Evolutionary conservation across 2,329 filamentous ascomycete genomes (phyloP).

Genomic region (Pseudofabraea citricarpa): DNA sequence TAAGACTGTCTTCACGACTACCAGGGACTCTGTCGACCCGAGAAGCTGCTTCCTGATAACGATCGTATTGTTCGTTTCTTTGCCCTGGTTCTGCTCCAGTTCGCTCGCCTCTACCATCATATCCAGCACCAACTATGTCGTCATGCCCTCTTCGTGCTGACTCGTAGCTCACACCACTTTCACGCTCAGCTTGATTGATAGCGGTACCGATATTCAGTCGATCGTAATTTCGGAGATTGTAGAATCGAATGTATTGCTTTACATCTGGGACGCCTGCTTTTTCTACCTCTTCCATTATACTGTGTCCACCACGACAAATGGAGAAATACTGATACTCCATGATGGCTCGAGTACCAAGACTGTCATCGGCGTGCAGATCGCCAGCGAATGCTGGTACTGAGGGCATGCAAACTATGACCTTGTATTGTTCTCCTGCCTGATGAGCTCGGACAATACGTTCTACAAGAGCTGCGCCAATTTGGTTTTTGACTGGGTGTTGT

Average conservation of each 20-base stretch:
- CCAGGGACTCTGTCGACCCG: conserved; percentile 36
- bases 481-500: conserved; percentile 70
- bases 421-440: conserved; percentile 60
- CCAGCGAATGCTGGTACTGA: conserved; percentile 79
- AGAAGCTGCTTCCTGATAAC: conserved; percentile 67
- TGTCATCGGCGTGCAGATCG: conserved; percentile 67
- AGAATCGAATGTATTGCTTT: conserved; percentile 72
- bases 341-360: conserved; percentile 74
- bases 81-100: conserved; percentile 29
- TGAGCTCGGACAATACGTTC: conserved; percentile 71
- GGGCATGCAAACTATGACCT: conserved; percentile 73
- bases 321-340: conserved; percentile 85
- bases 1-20: conserved; percentile 69
- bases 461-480: conserved; percentile 74
- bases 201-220: conserved; percentile 67
- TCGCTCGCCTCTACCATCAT: conserved; percentile 32
- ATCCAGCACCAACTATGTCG: conserved; percentile 45
- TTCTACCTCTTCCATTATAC: conserved; percentile 68
- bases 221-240: conserved; percentile 81
- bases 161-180: conserved; percentile 64
- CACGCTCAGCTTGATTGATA: conserved; percentile 55
- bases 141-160: conserved; percentile 61
- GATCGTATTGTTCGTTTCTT: conserved; percentile 31
- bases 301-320: conserved; percentile 72
- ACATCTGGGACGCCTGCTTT: conserved; percentile 63